phyloP scores from a whole-genome alignment of 73 alveolate genomes.

The Paramecium tetraurelia region DNA sequence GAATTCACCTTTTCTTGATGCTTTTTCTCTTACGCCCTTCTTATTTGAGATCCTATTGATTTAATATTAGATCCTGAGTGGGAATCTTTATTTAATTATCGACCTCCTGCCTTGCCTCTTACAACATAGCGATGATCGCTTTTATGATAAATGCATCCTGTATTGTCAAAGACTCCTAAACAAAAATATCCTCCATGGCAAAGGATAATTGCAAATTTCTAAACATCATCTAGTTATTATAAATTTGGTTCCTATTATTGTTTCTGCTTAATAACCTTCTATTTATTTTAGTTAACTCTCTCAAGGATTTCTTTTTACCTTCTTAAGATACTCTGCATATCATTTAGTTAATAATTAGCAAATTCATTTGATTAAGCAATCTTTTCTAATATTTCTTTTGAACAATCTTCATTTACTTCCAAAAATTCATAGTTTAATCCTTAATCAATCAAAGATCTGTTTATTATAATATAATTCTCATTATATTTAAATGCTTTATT shows the following conservation, averaged over 20 bases:
- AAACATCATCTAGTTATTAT: conserved; percentile 60
- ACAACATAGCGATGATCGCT: conserved; percentile 95
- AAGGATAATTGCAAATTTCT: conserved; percentile 81
- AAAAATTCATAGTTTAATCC: background rate
- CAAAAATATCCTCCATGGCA: conserved; percentile 97
- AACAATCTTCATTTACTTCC: conserved; percentile 8
- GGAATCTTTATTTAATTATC: conserved; percentile 88
- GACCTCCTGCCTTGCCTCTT: conserved; percentile 93
- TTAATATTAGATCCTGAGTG: conserved; percentile 74
- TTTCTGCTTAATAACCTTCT: conserved; percentile 50
- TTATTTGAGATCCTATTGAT: conserved; percentile 93
- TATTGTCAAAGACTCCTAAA: conserved; percentile 75
- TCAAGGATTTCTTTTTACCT: conserved; percentile 80
- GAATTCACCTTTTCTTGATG: conserved; percentile 89
- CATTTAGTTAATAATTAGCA: conserved; percentile 39
- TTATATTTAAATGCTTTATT: background rate
- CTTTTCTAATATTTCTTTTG: conserved; percentile 41
- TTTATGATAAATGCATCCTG: conserved; percentile 78
- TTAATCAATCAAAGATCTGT: conserved; percentile 54
- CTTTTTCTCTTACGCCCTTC: conserved; percentile 96
- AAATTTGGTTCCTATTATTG: conserved; percentile 65
- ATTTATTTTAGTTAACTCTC: conserved; percentile 70
- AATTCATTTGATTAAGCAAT: conserved; percentile 48
- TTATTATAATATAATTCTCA: background rate
- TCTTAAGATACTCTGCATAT: conserved; percentile 67